Base-by-base conservation (phyloP, 768 basidiomycete genomes). In the Epithele typhae region DNA sequence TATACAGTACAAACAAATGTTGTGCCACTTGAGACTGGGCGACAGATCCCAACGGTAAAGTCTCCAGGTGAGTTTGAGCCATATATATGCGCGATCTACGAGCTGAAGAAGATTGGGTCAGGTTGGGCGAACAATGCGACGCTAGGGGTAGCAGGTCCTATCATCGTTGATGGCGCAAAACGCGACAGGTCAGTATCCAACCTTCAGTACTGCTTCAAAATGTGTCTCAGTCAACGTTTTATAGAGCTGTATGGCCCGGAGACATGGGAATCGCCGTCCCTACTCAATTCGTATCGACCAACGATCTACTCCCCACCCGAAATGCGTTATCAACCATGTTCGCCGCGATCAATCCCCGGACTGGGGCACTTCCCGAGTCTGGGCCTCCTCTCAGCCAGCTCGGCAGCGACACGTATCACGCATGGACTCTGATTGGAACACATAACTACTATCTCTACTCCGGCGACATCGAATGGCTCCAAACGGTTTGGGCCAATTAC, bases 241-340 rank as follows among this genome's bases (percentile, higher is more conserved):
- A 8, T n/a, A 30, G 27, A 30, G 8, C 27, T 14, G 27, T 7
- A 14, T 14, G 7, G 7, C 27, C 41, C 74, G 76, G 77, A 27
- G 79, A 81, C 55, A 80, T 80, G 79, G 79, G 79, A 11, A 77
- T 81, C 25, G 79, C 78, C 0, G 78, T 79, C 7, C 77, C 79
- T 0, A 72, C 78, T 1, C 74, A 77, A 55, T 81, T 82, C 49
- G 79, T 82, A 0, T 80, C 78, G 0, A 82, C 79, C 0, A 76
- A 76, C 52, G 79, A 81, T 51, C 69, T 82, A 3, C 48, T 78
- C 2, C 74, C 78, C 0, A 78, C 78, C 0, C 66, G 70, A 15
- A 81, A 80, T 50, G 78, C 79, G 0, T 67, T 82, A 3, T 69
- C 74, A 1, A 81, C 78, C 1, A 78, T 79, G 77, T 79, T 79